A percentile compares a stretch with the other conserved stretches of the same genome.
phyloP scores from a whole-genome alignment of 768 basidiomycete genomes.

The Boletus tylopilopsis region DNA sequence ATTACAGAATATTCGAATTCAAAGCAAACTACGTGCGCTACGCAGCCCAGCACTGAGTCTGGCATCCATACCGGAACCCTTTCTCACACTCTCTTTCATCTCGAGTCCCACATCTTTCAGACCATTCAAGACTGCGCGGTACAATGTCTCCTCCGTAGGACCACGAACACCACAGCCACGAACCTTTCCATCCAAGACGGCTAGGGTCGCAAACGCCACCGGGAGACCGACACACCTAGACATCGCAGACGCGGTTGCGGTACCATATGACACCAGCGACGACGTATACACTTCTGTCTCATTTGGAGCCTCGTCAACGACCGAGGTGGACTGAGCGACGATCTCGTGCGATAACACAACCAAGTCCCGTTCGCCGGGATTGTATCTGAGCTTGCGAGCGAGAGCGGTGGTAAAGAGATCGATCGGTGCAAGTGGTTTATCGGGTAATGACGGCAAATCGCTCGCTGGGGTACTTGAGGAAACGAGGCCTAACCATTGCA shows the following conservation, averaged over 20 bases:
- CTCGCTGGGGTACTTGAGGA: conserved; percentile 5
- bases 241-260: conserved; percentile 69
- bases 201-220: conserved; percentile 75
- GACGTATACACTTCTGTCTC: conserved; percentile 61
- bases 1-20: background rate
- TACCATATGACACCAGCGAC: conserved; percentile 61
- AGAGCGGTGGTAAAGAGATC: conserved; percentile 75
- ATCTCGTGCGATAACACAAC: conserved; percentile 86
- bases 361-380: conserved; percentile 72
- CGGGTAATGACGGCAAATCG: conserved; percentile 42
- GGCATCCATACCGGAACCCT: conserved; percentile 49
- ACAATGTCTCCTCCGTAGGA: conserved; percentile 60
- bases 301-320: conserved; percentile 2
- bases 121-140: conserved; percentile 55
- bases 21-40: background rate
- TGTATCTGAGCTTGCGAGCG: conserved; percentile 66
- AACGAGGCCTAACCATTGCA: conserved; percentile 38
- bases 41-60: conserved; percentile 21
- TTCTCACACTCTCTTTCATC: conserved; percentile 35
- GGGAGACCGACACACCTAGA: conserved; percentile 87
- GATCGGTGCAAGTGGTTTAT: conserved; percentile 46
- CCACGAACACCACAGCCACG: conserved; percentile 61
- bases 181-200: conserved; percentile 59
- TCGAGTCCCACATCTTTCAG: conserved; percentile 48
- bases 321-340: conserved; percentile 37